Conservation (phyloP, 306 rosid genomes). For the Vicia sativa region DNA sequence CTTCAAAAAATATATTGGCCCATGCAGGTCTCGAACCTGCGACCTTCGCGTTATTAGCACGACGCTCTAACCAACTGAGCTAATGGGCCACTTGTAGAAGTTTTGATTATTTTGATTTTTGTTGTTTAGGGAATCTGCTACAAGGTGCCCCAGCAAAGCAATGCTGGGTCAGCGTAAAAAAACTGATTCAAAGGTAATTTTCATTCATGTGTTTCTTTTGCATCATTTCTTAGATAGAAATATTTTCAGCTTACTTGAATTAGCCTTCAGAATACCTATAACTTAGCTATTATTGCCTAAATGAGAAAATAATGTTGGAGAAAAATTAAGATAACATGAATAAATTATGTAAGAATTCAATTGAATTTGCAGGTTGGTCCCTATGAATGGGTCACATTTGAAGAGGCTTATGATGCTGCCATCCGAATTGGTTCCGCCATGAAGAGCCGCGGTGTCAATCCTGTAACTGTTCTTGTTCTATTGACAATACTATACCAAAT, state of each 20-base stretch:
- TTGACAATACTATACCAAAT: conserved; percentile 17
- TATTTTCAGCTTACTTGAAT: no score
- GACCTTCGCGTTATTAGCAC: conserved; percentile 52
- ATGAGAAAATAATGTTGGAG: no score
- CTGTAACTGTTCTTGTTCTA: conserved; percentile 50
- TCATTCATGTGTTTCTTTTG: background rate
- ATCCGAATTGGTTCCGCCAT: conserved; percentile 76
- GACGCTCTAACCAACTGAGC: conserved; percentile 52
- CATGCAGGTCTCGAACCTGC: conserved; percentile 53
- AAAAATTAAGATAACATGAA: no score
- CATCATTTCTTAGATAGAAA: background rate
- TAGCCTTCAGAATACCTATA: no score
- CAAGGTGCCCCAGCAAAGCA: conserved; percentile 55
- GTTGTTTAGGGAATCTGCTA: conserved; percentile 59
- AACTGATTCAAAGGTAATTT: conserved; percentile 56
- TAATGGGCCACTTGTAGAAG: conserved; percentile 5
- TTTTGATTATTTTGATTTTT: background rate
- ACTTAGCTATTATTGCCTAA: no score
- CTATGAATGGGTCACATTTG: conserved; percentile 52
- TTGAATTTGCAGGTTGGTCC: conserved; percentile 50
- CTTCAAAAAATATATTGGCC: conserved; percentile 4
- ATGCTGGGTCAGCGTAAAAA: conserved; percentile 73
- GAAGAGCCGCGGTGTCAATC: conserved; percentile 67
- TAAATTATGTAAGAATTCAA: conserved; percentile 15
- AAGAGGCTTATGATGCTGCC: conserved; percentile 72